Evolutionary conservation across 2,329 filamentous ascomycete species (phyloP).

Genomic region (Diplodia scrobiculata): DNA sequence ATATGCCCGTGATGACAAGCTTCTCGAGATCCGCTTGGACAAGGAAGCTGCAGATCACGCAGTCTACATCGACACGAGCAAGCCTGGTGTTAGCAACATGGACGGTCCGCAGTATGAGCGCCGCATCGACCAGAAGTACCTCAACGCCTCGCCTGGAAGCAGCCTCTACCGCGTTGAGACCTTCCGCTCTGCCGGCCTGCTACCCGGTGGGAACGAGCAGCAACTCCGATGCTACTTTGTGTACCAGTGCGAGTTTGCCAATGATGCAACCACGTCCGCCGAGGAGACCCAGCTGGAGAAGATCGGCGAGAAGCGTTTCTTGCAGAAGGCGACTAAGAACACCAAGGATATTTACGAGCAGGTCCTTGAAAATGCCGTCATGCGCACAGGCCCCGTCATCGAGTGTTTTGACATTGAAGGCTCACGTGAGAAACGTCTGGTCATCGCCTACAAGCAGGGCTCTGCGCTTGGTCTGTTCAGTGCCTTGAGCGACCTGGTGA

Average conservation of each 20-base stretch:
- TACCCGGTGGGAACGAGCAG: slow-evolving; percentile 74
- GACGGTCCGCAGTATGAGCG: slow-evolving; percentile 89
- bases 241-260: slow-evolving; percentile 90
- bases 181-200: slow-evolving; percentile 83
- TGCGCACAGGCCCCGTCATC: slow-evolving; percentile 88
- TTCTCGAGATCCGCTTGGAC: slow-evolving; percentile 89
- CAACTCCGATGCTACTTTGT: slow-evolving; percentile 97
- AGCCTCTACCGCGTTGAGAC: slow-evolving; percentile 93
- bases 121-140: slow-evolving; percentile 90
- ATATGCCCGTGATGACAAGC: slow-evolving; percentile 88
- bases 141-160: slow-evolving; percentile 71
- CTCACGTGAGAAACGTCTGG: slow-evolving; percentile 86
- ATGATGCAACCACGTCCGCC: slow-evolving; percentile 65
- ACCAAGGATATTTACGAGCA: slow-evolving; percentile 95
- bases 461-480: slow-evolving; percentile 94
- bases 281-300: slow-evolving; percentile 86
- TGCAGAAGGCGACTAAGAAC: slow-evolving; percentile 93
- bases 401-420: slow-evolving; percentile 96
- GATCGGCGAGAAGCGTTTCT: slow-evolving; percentile 89
- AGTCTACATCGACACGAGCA: slow-evolving; percentile 97
- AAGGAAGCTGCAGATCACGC: slow-evolving; percentile 95
- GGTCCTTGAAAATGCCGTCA: slow-evolving; percentile 82
- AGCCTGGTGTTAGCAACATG: slow-evolving; percentile 75
- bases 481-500: slow-evolving; percentile 76
- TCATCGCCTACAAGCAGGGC: slow-evolving; percentile 90